Conservation (phyloP, 257 asterid species). For the Eustoma russellianum region DNA sequence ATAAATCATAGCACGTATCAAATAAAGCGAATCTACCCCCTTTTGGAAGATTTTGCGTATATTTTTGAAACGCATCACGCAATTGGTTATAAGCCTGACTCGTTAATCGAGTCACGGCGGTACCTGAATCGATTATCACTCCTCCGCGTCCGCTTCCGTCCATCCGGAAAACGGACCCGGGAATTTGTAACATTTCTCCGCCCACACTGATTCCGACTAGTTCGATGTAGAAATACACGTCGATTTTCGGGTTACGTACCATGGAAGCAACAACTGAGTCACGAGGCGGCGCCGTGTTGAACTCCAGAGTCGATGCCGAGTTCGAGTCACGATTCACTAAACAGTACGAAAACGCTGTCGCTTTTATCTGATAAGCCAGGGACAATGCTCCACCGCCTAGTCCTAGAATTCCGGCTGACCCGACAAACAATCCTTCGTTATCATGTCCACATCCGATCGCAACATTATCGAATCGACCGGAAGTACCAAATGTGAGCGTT, state of each 20-base stretch:
- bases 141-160: constrained; percentile 59
- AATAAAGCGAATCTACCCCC: constrained; percentile 35
- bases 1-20: constrained; percentile 72
- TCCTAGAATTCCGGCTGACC: constrained; percentile 60
- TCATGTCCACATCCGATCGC: constrained; percentile 80
- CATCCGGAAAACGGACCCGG: constrained; percentile 29
- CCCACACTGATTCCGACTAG: constrained; percentile 62
- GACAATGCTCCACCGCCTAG: constrained; percentile 66
- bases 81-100: constrained; percentile 37
- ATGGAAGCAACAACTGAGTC: constrained; percentile 56
- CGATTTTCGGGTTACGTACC: constrained; percentile 24
- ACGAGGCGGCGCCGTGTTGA: constrained; percentile 47
- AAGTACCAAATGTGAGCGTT: constrained; percentile 49
- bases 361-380: constrained; percentile 49
- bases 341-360: constrained; percentile 78
- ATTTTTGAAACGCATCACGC: constrained; percentile 40
- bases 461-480: constrained; percentile 31
- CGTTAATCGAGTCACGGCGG: constrained; percentile 70
- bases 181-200: constrained; percentile 27
- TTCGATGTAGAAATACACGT: constrained; percentile 47
- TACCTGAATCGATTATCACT: constrained; percentile 80
- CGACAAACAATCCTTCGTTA: constrained; percentile 56
- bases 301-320: constrained; percentile 61
- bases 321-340: constrained; percentile 63
- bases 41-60: constrained; percentile 16